Base-by-base conservation (phyloP, 495 filamentous ascomycete genomes). In the Xylaria bambusicola region DNA sequence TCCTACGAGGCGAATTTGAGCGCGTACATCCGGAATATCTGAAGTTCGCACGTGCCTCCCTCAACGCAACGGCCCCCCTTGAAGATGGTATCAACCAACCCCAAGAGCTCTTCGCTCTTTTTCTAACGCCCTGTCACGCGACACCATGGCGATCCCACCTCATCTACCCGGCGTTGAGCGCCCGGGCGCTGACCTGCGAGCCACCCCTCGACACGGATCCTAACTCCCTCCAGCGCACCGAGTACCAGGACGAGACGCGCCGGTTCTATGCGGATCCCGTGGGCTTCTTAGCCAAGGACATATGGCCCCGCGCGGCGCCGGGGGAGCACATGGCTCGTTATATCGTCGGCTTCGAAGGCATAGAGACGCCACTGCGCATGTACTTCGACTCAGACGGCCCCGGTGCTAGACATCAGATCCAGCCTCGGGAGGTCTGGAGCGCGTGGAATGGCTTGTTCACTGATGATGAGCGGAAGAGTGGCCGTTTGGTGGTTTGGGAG, bases 121-220 rank as follows among this genome's bases (percentile, higher is more conserved):
- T 98, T 74, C 81, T 98, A n/a, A 96, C 94, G 81, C 94, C 95
- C 15, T 98, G 94, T 74, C 95, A 98, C 77, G 89, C 88, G 63
- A 97, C 93, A 8, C 93, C 94, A n/a, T 98, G 94, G 95, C 88
- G 91, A 57, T 90, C 87, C 6, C 91, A 93, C 67, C 81, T 98
- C 31, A 79, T 93, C 38, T 82, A 91, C 65, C 83, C 90, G 0
- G 73, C 75, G 44, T 86, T 96, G 26, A 74, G 86, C 55, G 91
- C 92, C 2, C 93, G 93, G 84, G 93, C 94, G 0, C 78, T 98
- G 10, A 88, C 88, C 8, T 98, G 94, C 72, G 92, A 97, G 62
- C 94, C 95, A 15, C 94, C 95, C 0, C 65, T 98, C 46, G 72
- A 84, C 48, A 77, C 92, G 2, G 64, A 66, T 9, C 73, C 75